Conservation (phyloP, 306 rosid species). For the Mimosa bimucronata region DNA sequence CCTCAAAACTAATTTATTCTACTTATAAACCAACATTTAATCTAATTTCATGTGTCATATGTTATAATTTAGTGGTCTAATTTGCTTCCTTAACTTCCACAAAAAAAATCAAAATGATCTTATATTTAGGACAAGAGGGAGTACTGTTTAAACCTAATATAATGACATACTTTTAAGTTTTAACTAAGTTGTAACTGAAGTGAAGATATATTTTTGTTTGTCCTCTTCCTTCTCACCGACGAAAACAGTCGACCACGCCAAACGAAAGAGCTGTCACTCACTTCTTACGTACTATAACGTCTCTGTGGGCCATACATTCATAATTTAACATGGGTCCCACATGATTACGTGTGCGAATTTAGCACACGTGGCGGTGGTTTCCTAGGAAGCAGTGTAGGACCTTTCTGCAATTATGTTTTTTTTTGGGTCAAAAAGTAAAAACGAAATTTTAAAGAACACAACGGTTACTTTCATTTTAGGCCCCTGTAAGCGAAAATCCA, state of each 20-base stretch:
- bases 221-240: slow-evolving; percentile 34
- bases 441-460: neutral
- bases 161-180: too few species aligned
- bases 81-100: too few species aligned
- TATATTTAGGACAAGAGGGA: too few species aligned
- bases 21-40: too few species aligned
- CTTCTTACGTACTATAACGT: neutral
- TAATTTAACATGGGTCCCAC: slow-evolving; percentile 18
- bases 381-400: neutral
- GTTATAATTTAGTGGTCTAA: too few species aligned
- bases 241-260: slow-evolving; percentile 27
- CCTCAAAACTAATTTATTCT: too few species aligned
- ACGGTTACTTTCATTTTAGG: neutral
- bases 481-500: neutral
- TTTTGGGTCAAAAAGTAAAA: neutral
- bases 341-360: slow-evolving; percentile 16
- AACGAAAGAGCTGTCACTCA: slow-evolving; percentile 26
- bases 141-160: too few species aligned
- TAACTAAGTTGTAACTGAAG: neutral
- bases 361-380: slow-evolving; percentile 14
- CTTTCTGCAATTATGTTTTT: neutral
- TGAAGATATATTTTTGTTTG: neutral
- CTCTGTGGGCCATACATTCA: neutral
- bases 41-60: too few species aligned
- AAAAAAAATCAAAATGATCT: too few species aligned